phyloP scores from a whole-genome alignment of 768 basidiomycete genomes.

The Nevesoporus exiguus region DNA sequence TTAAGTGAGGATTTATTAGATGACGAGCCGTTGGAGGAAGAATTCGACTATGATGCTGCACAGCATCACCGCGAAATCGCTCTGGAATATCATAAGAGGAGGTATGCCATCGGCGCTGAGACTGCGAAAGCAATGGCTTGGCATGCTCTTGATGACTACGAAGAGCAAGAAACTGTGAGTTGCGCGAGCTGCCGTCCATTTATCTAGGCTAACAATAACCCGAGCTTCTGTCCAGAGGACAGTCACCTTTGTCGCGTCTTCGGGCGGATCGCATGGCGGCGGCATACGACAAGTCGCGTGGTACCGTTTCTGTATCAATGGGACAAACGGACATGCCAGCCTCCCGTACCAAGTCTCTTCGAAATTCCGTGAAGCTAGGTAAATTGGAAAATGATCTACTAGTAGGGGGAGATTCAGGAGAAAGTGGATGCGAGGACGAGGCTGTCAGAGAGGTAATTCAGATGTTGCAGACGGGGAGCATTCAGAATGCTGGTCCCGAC shows the following conservation, averaged over 20 bases:
- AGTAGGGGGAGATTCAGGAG: constrained; percentile 46
- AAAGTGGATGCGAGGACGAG: constrained; percentile 55
- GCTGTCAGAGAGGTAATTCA: constrained; percentile 48
- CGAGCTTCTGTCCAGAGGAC: constrained; percentile 37
- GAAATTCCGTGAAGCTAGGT: constrained; percentile 52
- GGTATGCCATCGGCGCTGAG: constrained; percentile 51
- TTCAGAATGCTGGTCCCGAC: constrained; percentile 53
- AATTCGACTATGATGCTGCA: constrained; percentile 57
- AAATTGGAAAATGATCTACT: constrained; percentile 51
- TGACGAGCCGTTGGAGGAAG: constrained; percentile 46
- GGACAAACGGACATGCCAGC: constrained; percentile 42
- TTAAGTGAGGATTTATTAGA: constrained; percentile 28
- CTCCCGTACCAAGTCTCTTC: constrained; percentile 45
- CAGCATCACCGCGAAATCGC: constrained; percentile 74
- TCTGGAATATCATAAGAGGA: constrained; percentile 64
- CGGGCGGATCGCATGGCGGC: constrained; percentile 54
- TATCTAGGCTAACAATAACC: background rate
- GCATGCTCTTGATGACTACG: constrained; percentile 42
- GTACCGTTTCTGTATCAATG: constrained; percentile 37
- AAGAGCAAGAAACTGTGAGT: constrained; percentile 45
- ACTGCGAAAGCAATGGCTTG: constrained; percentile 49
- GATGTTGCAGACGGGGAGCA: constrained; percentile 46
- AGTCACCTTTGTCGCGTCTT: constrained; percentile 59
- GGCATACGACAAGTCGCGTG: constrained; percentile 43
- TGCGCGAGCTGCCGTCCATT: background rate